A percentile compares a stretch with the other conserved stretches of the same genome.
These are phyloP conservation scores for Aspergillus pseudoglaucus DNA, from an alignment of 2,329 filamentous ascomycete genomes.

Conservation along the genomic window DNA sequence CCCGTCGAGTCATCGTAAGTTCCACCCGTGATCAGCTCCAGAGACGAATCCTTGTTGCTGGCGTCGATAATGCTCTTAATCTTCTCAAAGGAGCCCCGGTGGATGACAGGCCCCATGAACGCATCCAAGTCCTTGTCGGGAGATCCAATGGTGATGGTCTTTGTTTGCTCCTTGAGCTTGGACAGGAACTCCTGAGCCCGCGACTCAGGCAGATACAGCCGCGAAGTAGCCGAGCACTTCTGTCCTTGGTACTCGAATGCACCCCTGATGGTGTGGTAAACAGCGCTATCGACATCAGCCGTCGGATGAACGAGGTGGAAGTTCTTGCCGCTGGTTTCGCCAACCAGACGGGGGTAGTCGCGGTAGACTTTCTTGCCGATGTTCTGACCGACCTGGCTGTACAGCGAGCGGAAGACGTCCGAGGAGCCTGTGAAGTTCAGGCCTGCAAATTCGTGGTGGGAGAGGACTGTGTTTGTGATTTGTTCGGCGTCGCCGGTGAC, in stretches of 20 bases:
- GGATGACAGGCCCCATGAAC: slow-evolving; percentile 80
- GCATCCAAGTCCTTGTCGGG: slow-evolving; percentile 42
- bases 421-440: slow-evolving; percentile 91
- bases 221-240: slow-evolving; percentile 78
- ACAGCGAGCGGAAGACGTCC: slow-evolving; percentile 80
- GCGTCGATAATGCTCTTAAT: slow-evolving; percentile 66
- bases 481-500: slow-evolving; percentile 79
- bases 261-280: slow-evolving; percentile 70
- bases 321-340: slow-evolving; percentile 87
- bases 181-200: slow-evolving; percentile 65
- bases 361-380: slow-evolving; percentile 72
- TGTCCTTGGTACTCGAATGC: slow-evolving; percentile 86
- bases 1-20: slow-evolving; percentile 68
- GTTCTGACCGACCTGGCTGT: slow-evolving; percentile 71
- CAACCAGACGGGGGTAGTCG: slow-evolving; percentile 77
- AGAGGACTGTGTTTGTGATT: slow-evolving; percentile 69
- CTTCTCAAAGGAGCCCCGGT: slow-evolving; percentile 70
- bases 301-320: slow-evolving; percentile 73
- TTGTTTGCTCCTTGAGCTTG: slow-evolving; percentile 57
- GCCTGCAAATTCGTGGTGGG: slow-evolving; percentile 71
- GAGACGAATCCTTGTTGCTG: slow-evolving; percentile 63
- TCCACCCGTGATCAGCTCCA: slow-evolving; percentile 67
- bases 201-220: slow-evolving; percentile 68
- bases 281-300: slow-evolving; percentile 70
- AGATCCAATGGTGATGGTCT: slow-evolving; percentile 60